Percentiles rank a stretch among this genome's conserved stretches.
These are phyloP conservation scores for Acacia confusa DNA, from an alignment of 306 rosid genomes.

Conservation along the genomic window DNA sequence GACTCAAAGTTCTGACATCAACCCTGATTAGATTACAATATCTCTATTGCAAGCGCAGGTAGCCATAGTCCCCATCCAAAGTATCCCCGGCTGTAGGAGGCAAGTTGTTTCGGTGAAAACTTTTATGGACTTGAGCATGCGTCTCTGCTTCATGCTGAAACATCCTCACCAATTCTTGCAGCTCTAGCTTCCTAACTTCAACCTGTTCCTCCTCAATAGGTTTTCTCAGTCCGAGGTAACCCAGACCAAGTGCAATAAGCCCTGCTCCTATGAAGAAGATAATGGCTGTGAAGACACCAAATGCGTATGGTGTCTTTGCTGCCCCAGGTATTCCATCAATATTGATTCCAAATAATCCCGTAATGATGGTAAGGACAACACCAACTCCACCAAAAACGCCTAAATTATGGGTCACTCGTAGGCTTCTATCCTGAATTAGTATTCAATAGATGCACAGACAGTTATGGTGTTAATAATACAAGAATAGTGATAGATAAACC, in stretches of 20 bases:
- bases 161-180: slow-evolving; percentile 71
- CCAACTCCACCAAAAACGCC: slow-evolving; percentile 87
- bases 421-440: neutral
- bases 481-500: neutral
- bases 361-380: slow-evolving; percentile 71
- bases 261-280: slow-evolving; percentile 50
- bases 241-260: slow-evolving; percentile 60
- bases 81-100: slow-evolving; percentile 81
- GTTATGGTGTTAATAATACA: neutral
- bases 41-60: slow-evolving; percentile 36
- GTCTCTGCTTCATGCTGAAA: slow-evolving; percentile 93
- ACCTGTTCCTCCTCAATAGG: slow-evolving; percentile 65
- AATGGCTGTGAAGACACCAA: slow-evolving; percentile 72
- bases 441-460: neutral
- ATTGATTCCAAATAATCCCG: slow-evolving; percentile 91
- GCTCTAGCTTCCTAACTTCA: slow-evolving; percentile 76
- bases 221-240: slow-evolving; percentile 70
- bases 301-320: slow-evolving; percentile 68
- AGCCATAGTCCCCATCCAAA: slow-evolving; percentile 35
- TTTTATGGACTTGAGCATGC: slow-evolving; percentile 76
- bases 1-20: neutral
- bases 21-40: neutral
- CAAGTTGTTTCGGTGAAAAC: slow-evolving; percentile 51
- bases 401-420: slow-evolving; percentile 46
- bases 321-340: slow-evolving; percentile 92